Evolutionary conservation across 768 basidiomycete genomes (phyloP).

Genomic region (Tulasnella sp.): DNA sequence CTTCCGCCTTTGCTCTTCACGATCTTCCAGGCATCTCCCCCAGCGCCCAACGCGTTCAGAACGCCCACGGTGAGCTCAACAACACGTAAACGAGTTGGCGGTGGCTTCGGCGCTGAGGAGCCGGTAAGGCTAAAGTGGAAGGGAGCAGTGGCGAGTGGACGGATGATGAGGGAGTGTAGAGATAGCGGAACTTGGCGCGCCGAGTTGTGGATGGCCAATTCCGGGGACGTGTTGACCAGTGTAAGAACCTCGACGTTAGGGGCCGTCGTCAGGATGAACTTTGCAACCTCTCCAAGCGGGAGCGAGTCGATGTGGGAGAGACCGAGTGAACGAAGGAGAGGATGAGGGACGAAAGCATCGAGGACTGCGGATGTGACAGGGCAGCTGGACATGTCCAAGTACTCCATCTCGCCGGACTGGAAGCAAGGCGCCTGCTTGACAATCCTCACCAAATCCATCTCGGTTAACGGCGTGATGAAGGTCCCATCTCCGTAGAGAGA

Average conservation of each 20-base stretch:
- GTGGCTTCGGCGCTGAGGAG: conserved; percentile 48
- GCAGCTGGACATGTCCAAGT: conserved; percentile 88
- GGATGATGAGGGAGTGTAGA: conserved; percentile 76
- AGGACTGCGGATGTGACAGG: conserved; percentile 61
- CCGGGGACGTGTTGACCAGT: conserved; percentile 72
- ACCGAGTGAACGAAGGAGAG: conserved; percentile 81
- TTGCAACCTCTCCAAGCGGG: conserved; percentile 62
- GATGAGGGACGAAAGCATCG: conserved; percentile 62
- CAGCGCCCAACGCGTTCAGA: conserved; percentile 71
- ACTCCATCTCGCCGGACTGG: conserved; percentile 69
- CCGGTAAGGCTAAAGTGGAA: conserved; percentile 63
- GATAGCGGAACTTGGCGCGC: conserved; percentile 72
- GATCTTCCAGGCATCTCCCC: conserved; percentile 84
- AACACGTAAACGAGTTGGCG: conserved; percentile 74
- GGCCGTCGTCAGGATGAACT: conserved; percentile 71
- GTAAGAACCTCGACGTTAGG: conserved; percentile 84
- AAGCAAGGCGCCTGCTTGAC: conserved; percentile 80
- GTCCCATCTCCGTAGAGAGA: conserved; percentile 90
- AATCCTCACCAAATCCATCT: conserved; percentile 67
- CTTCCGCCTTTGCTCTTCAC: conserved; percentile 91
- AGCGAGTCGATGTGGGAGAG: conserved; percentile 83
- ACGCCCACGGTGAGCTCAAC: conserved; percentile 79
- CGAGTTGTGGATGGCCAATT: conserved; percentile 56
- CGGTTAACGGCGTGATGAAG: conserved; percentile 70
- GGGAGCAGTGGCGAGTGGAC: conserved; percentile 78